phyloP scores from a whole-genome alignment of 2,329 filamentous ascomycete species.

The Cryphonectria naterciae region DNA sequence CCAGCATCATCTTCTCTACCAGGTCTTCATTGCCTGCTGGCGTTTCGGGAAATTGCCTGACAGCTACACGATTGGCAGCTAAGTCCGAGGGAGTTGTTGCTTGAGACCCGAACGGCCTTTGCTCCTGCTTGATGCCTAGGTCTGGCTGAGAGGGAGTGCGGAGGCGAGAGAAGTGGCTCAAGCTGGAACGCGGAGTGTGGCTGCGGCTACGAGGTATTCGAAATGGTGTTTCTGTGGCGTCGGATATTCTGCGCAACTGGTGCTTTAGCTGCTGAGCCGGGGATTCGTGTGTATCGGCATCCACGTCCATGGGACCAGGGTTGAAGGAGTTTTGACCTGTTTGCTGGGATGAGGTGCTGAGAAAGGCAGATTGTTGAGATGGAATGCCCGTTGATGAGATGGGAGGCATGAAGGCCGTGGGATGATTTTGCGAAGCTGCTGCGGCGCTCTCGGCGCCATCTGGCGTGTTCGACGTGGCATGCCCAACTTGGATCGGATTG shows the following conservation, averaged over 20 bases:
- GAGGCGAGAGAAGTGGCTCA: conserved; percentile 23
- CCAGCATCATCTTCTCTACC: conserved; percentile 57
- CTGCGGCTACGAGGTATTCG: conserved; percentile 18
- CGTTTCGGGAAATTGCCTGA: conserved; percentile 45
- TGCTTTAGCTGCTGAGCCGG: conserved; percentile 29
- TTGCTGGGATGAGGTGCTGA: conserved; percentile 21
- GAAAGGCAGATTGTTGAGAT: conserved; percentile 26
- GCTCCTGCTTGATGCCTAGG: conserved; percentile 22
- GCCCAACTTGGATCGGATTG: conserved; percentile 18
- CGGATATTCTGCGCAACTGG: conserved; percentile 29
- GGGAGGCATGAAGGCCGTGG: conserved; percentile 17
- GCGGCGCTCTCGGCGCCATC: conserved; percentile 4
- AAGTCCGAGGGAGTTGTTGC: conserved; percentile 27
- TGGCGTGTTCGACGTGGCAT: conserved; percentile 2
- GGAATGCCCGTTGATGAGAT: conserved; percentile 28
- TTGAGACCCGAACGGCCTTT: conserved; percentile 28
- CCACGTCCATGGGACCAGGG: conserved; percentile 20
- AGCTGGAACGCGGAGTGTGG: conserved; percentile 25
- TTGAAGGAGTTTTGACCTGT: conserved; percentile 21
- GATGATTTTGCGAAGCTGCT: conserved; percentile 1
- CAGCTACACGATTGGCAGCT: conserved; percentile 27
- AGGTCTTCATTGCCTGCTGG: conserved; percentile 51
- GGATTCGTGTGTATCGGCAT: conserved; percentile 23
- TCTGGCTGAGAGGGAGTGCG: conserved; percentile 24
- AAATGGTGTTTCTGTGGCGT: conserved; percentile 24